Base-by-base conservation (phyloP, 495 filamentous ascomycete species). In the Melanomma pulvis-pyrius region DNA sequence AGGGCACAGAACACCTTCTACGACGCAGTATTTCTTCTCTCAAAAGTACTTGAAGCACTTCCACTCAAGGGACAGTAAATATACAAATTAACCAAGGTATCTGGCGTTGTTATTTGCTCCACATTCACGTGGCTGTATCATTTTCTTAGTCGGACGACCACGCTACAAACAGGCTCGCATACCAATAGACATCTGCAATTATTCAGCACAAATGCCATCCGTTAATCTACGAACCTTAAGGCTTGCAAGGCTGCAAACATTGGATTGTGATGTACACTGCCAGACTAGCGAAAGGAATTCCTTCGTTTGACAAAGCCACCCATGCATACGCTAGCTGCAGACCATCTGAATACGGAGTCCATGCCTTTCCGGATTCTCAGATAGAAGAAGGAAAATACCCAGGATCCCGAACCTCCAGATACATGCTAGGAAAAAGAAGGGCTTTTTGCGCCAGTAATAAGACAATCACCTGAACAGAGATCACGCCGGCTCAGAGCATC, bases 401-500 rank as follows among this genome's bases (percentile, higher is more conserved):
- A 36, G 13, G 13, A 36, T 13, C 32, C 13, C 32, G 32, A 36
- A 36, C 32, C 6, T 36, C 32, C 6, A 36, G 32, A 13, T 36
- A 13, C 32, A 36, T 36, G 32, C 13, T n/a, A n/a, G n/a, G n/a
- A n/a, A n/a, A n/a, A n/a, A n/a, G n/a, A n/a, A n/a, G n/a, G n/a
- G n/a, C n/a, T 51, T 51, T 51, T 51, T 8, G 48, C 17, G 15
- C 48, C 19, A 51, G 1, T 8, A 51, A 51, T 51, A 44, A 44
- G 13, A 44, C 39, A 44, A 44, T 17, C 17, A 15, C n/a, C 3
- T 15, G 17, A n/a, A 44, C 8, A 3, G 11, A 36, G 1, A 9
- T 2, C 51, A 34, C 24, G 46, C 26, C 12, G 17, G 4, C 53
- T 65, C 46, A 65, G 19, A 65, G 39, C 62, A 65, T 58, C 44